These are phyloP conservation scores for Parmelia sp. DNA, from an alignment of 495 filamentous ascomycete genomes.

Conservation along the genomic window DNA sequence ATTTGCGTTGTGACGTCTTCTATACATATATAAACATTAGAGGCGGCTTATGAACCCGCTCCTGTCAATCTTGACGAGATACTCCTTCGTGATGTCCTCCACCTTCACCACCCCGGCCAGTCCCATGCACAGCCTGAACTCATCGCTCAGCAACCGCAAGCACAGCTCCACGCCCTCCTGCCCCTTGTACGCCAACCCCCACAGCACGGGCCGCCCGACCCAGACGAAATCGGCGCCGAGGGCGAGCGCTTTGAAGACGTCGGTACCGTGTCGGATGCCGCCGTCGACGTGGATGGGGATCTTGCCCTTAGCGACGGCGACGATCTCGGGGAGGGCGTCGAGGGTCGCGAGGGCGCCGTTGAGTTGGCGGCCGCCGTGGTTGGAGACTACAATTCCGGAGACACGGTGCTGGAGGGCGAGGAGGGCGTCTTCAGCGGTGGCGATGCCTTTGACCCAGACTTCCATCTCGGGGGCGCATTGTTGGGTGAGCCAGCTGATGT, in stretches of 20 bases:
- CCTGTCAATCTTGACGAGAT: conserved; percentile 24
- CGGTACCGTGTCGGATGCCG: conserved; percentile 36
- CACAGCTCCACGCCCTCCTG: conserved; percentile 32
- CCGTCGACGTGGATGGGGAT: conserved; percentile 36
- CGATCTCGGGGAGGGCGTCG: conserved; percentile 32
- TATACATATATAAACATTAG: conserved; percentile 9
- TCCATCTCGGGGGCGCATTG: conserved; percentile 33
- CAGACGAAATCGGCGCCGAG: conserved; percentile 38
- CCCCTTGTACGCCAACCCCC: conserved; percentile 45
- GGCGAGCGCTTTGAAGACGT: conserved; percentile 44
- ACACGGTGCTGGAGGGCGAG: conserved; percentile 32
- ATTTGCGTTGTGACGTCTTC: too few relatives aligned
- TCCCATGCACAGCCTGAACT: conserved; percentile 40
- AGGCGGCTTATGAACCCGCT: conserved; percentile 23
- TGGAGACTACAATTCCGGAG: conserved; percentile 38
- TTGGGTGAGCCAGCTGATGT: conserved; percentile 33
- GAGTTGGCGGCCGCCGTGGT: conserved; percentile 47
- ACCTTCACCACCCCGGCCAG: conserved; percentile 30
- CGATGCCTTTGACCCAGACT: conserved; percentile 31
- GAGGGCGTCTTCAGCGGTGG: conserved; percentile 37
- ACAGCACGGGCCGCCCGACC: conserved; percentile 51
- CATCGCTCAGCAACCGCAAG: conserved; percentile 33
- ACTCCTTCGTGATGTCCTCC: conserved; percentile 20
- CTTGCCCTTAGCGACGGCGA: conserved; percentile 31
- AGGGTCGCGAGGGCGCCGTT: conserved; percentile 32